Percentiles rank a stretch among this genome's conserved stretches.
Conservation (phyloP, 164 flowering plant species). For the Brasenia schreberi region DNA sequence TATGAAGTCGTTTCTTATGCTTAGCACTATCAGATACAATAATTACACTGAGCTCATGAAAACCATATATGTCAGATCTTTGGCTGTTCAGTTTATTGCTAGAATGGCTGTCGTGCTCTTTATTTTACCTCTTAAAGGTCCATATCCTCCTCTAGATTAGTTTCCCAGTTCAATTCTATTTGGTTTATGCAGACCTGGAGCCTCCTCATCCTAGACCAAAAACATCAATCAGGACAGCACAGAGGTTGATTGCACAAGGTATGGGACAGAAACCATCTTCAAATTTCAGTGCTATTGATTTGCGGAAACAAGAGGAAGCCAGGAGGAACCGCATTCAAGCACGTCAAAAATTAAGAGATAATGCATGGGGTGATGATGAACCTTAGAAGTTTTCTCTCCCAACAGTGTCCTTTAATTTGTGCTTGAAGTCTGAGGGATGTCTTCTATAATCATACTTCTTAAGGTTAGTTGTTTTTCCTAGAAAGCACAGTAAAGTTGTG, state of each 20-base stretch:
- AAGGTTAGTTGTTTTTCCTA: no score
- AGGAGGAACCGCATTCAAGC: constrained; percentile 52
- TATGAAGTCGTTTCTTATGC: no score
- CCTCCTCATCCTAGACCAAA: constrained; percentile 78
- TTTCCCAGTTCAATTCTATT: no score
- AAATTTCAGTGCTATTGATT: constrained; percentile 46
- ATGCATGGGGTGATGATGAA: constrained; percentile 85
- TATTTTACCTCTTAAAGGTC: no score
- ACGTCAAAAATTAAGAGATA: constrained; percentile 59
- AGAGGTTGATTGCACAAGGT: constrained; percentile 79
- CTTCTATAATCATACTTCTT: no score
- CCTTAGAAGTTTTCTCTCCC: not conserved
- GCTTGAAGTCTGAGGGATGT: not conserved
- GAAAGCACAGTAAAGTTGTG: no score
- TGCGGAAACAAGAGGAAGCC: constrained; percentile 70
- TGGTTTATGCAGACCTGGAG: constrained; percentile 44
- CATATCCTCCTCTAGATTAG: no score
- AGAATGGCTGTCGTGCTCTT: no score
- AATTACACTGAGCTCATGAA: no score
- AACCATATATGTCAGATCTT: no score
- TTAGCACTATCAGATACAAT: no score
- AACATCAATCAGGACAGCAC: constrained; percentile 82
- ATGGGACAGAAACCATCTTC: constrained; percentile 67
- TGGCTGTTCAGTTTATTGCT: no score
- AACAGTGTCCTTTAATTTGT: not conserved